phyloP scores from a whole-genome alignment of 495 filamentous ascomycete genomes.

The Aspergillus ostianus region DNA sequence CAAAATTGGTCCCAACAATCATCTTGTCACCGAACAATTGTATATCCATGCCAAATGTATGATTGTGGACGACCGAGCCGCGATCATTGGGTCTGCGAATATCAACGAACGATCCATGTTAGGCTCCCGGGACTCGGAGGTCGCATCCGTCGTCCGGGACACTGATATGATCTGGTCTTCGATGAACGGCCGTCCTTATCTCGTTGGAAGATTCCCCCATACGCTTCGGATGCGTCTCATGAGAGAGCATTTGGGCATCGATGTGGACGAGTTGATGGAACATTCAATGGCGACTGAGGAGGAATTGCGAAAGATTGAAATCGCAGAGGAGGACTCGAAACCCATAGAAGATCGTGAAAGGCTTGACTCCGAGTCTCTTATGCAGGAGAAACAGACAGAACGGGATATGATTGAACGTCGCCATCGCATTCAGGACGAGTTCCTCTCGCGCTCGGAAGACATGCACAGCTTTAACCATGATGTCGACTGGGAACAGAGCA shows the following conservation, averaged over 20 bases:
- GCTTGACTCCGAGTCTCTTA: constrained; percentile 34
- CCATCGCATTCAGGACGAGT: constrained; percentile 60
- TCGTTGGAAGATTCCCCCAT: constrained; percentile 89
- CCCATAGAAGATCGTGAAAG: constrained; percentile 24
- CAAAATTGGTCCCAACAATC: constrained; percentile 77
- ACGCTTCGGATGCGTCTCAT: constrained; percentile 91
- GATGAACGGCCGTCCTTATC: constrained; percentile 86
- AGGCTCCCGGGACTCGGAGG: constrained; percentile 86
- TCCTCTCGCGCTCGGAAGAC: constrained; percentile 57
- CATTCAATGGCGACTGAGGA: constrained; percentile 60
- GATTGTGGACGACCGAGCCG: constrained; percentile 91
- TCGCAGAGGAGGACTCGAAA: constrained; percentile 32
- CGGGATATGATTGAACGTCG: constrained; percentile 55
- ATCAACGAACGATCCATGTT: constrained; percentile 99
- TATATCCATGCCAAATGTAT: constrained; percentile 99
- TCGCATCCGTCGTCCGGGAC: constrained; percentile 87
- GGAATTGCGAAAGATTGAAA: constrained; percentile 42
- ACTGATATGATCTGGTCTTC: constrained; percentile 90
- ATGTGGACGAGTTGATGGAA: constrained; percentile 87
- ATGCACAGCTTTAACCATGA: constrained; percentile 85
- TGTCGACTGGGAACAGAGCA: constrained; percentile 64
- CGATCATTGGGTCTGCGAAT: constrained; percentile 95
- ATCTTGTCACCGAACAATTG: constrained; percentile 89
- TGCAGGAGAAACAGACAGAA: constrained; percentile 46
- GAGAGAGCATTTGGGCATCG: constrained; percentile 94